These are phyloP conservation scores for Fusarium transvaalense DNA, from an alignment of 2,329 filamentous ascomycete genomes.

Conservation along the genomic window DNA sequence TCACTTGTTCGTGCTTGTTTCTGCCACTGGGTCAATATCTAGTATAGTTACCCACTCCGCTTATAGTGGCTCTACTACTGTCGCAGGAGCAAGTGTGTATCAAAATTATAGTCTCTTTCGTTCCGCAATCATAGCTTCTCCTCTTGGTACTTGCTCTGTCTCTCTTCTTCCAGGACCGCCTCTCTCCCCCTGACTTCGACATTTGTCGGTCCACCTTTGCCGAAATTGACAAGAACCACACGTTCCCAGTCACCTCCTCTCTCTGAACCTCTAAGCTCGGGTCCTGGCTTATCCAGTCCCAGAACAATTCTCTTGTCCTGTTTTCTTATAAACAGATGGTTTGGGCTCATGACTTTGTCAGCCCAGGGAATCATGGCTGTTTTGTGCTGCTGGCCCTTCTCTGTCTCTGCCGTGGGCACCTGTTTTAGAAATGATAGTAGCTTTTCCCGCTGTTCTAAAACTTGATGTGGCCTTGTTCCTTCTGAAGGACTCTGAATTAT, in stretches of 20 bases:
- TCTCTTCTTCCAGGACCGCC: constrained; percentile 64
- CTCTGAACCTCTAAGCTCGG: constrained; percentile 62
- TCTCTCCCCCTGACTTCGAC: constrained; percentile 65
- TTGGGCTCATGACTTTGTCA: constrained; percentile 72
- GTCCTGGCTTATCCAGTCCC: constrained; percentile 68
- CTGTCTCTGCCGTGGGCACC: constrained; percentile 58
- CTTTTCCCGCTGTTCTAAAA: constrained; percentile 61
- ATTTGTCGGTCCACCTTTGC: constrained; percentile 63
- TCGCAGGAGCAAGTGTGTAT: too few species aligned
- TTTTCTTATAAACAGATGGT: constrained; percentile 59
- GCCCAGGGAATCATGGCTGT: constrained; percentile 66
- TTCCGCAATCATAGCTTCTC: constrained; percentile 47
- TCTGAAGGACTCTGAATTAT: constrained; percentile 59
- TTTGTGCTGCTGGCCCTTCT: constrained; percentile 55
- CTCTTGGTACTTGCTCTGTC: constrained; percentile 45
- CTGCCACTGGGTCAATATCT: too few species aligned
- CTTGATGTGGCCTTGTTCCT: constrained; percentile 52
- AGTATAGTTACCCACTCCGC: too few species aligned
- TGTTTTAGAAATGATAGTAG: constrained; percentile 67
- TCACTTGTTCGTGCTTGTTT: not conserved
- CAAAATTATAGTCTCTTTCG: too few species aligned
- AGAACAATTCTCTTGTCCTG: constrained; percentile 64
- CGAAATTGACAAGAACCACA: constrained; percentile 69
- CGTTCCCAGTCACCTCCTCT: constrained; percentile 69
- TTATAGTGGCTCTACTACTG: too few species aligned